Evolutionary conservation across 164 flowering plant genomes (phyloP).

Genomic region (Stephania yunnanensis): DNA sequence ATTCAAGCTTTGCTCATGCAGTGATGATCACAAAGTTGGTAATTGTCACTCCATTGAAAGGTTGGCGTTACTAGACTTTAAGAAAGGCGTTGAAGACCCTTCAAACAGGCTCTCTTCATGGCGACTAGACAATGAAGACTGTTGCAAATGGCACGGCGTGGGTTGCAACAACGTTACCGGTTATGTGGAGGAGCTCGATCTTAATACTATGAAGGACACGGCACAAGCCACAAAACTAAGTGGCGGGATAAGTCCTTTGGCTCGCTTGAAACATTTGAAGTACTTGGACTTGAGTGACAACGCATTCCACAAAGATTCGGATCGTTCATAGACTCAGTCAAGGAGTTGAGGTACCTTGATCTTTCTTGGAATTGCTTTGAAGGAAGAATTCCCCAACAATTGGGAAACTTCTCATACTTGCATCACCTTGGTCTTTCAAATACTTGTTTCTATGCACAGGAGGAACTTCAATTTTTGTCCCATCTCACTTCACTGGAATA

Average conservation of each 20-base stretch:
- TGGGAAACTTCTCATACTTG: constrained; percentile 15
- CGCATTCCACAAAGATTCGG: neutral
- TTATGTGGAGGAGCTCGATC: constrained; percentile 1
- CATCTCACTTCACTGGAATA: constrained; percentile 6
- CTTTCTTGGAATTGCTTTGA: constrained; percentile 4
- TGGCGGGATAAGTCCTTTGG: neutral
- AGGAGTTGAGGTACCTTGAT: constrained; percentile 12
- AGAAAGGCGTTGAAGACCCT: too few relatives aligned
- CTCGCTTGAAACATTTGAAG: constrained; percentile 7
- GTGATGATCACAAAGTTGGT: too few relatives aligned
- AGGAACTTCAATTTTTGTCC: constrained; percentile 5
- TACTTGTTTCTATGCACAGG: neutral
- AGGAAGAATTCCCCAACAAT: constrained; percentile 7
- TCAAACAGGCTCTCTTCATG: too few relatives aligned
- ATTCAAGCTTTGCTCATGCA: too few relatives aligned
- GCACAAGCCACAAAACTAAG: too few relatives aligned
- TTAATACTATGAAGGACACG: neutral
- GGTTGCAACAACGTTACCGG: constrained; percentile 3
- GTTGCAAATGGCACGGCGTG: constrained; percentile 9
- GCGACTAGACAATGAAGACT: too few relatives aligned
- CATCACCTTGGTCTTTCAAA: neutral
- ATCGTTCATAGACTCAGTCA: constrained; percentile 12
- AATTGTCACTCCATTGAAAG: too few relatives aligned
- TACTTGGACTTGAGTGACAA: constrained; percentile 18
- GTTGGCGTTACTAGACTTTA: too few relatives aligned